phyloP scores from a whole-genome alignment of 768 basidiomycete species.

The Pisolithus microcarpus region DNA sequence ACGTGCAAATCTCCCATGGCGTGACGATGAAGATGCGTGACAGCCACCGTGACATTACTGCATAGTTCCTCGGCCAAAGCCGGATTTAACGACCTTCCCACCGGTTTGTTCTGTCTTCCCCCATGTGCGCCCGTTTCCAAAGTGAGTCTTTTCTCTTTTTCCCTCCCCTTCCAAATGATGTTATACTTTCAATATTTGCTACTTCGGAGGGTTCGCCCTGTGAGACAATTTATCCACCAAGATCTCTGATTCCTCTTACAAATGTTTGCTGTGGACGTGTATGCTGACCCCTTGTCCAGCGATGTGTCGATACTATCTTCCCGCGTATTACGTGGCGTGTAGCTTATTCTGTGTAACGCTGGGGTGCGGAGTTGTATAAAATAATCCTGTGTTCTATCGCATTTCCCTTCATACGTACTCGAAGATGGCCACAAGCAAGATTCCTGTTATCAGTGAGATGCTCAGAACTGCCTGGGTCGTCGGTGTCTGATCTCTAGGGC shows the following conservation, averaged over 20 bases:
- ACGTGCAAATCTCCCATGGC: conserved; percentile 19
- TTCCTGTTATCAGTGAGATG: conserved; percentile 62
- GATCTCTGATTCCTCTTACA: conserved; percentile 49
- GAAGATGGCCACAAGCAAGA: conserved; percentile 26
- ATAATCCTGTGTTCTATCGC: not conserved
- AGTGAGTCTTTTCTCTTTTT: conserved; percentile 12
- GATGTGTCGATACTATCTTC: not conserved
- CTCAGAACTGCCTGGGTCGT: not conserved
- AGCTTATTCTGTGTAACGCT: too few relatives aligned
- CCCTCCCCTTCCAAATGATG: conserved; percentile 28
- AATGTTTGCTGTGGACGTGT: not conserved
- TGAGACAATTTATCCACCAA: conserved; percentile 63
- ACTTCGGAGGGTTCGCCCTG: conserved; percentile 54
- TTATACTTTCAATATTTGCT: conserved; percentile 54
- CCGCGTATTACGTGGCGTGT: not conserved
- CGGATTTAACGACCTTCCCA: conserved; percentile 3
- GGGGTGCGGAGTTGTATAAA: not conserved
- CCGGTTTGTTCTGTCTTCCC: not conserved
- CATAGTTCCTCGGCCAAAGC: conserved; percentile 43
- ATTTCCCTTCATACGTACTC: not conserved
- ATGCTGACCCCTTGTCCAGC: conserved; percentile 1
- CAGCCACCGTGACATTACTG: conserved; percentile 62
- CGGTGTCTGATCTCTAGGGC: conserved; percentile 3
- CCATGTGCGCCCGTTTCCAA: not conserved
- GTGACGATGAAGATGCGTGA: conserved; percentile 28